Percentiles rank a stretch among this genome's conserved stretches.
phyloP scores from a whole-genome alignment of 345 rosid species.

The Lepidium aucheri region DNA sequence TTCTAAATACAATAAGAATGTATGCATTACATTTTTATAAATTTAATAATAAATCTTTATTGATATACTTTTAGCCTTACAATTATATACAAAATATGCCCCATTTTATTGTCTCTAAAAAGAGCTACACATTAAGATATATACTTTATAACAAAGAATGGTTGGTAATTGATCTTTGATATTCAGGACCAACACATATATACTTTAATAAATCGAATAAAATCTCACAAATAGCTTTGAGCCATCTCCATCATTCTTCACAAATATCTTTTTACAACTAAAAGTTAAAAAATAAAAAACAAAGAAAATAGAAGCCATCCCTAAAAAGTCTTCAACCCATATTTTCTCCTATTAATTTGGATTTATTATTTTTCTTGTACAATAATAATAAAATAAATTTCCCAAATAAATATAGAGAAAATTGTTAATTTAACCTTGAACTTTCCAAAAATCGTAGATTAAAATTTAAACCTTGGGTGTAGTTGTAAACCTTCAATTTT shows the following conservation, averaged over 20 bases:
- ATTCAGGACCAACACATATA: slow-evolving; percentile 12
- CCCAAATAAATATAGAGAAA: too few relatives aligned
- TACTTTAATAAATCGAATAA: slow-evolving; percentile 1
- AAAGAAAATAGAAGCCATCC: slow-evolving; percentile 11
- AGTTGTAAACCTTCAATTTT: too few relatives aligned
- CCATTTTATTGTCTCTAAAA: background rate
- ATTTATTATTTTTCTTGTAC: background rate
- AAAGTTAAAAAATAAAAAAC: background rate
- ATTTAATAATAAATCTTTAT: background rate
- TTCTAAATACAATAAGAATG: background rate
- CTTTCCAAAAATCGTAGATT: too few relatives aligned
- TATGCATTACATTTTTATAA: background rate
- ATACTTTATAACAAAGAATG: slow-evolving; percentile 19
- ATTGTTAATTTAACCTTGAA: too few relatives aligned
- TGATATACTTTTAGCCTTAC: background rate
- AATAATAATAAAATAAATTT: background rate
- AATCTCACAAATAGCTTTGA: slow-evolving; percentile 11
- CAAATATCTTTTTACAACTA: background rate
- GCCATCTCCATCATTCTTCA: slow-evolving; percentile 14
- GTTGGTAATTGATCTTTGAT: slow-evolving; percentile 6
- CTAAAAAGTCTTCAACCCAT: slow-evolving; percentile 1
- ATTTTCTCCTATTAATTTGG: background rate
- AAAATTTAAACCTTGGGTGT: too few relatives aligned
- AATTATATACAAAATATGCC: background rate
- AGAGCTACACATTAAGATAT: slow-evolving; percentile 17